Conservation (phyloP, 768 basidiomycete species). For the Galerina sulciceps region DNA sequence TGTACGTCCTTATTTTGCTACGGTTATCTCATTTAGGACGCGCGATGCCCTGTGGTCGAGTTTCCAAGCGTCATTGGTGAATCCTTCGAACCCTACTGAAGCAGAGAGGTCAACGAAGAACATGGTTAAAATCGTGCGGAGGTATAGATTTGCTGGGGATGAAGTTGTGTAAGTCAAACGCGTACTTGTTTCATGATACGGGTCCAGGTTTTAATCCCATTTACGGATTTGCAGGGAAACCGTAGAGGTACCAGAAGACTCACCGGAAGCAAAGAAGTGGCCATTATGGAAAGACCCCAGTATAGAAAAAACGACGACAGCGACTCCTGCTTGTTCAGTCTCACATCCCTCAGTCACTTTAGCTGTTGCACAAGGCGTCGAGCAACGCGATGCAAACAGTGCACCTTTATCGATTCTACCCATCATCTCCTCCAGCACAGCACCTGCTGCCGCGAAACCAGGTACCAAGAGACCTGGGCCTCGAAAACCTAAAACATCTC, state of each 20-base stretch:
- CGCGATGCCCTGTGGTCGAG: conserved; percentile 67
- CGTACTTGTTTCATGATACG: not conserved
- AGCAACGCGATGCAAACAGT: not conserved
- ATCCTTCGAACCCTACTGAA: conserved; percentile 23
- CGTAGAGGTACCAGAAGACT: conserved; percentile 72
- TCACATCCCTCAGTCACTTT: not conserved
- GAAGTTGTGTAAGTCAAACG: conserved; percentile 60
- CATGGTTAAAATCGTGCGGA: conserved; percentile 70
- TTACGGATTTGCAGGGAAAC: conserved; percentile 56
- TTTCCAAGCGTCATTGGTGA: conserved; percentile 67
- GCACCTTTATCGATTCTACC: not conserved
- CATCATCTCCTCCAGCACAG: conserved; percentile 10
- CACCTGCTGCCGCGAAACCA: conserved; percentile 10
- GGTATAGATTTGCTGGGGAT: conserved; percentile 78
- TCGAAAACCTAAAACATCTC: conserved; percentile 63
- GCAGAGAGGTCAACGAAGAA: conserved; percentile 25
- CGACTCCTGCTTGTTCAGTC: conserved; percentile 1
- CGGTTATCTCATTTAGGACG: conserved; percentile 39
- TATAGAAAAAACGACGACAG: conserved; percentile 1
- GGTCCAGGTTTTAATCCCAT: conserved; percentile 8
- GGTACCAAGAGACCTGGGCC: conserved; percentile 57
- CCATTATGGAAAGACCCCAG: conserved; percentile 49
- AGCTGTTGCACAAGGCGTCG: not conserved
- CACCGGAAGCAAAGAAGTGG: conserved; percentile 79
- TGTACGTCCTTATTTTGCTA: conserved; percentile 1